Percentiles rank a stretch among this genome's conserved stretches.
Evolutionary conservation across 192 early-diverging fungal species (phyloP).

Genomic region (Kappamyces sp.): DNA sequence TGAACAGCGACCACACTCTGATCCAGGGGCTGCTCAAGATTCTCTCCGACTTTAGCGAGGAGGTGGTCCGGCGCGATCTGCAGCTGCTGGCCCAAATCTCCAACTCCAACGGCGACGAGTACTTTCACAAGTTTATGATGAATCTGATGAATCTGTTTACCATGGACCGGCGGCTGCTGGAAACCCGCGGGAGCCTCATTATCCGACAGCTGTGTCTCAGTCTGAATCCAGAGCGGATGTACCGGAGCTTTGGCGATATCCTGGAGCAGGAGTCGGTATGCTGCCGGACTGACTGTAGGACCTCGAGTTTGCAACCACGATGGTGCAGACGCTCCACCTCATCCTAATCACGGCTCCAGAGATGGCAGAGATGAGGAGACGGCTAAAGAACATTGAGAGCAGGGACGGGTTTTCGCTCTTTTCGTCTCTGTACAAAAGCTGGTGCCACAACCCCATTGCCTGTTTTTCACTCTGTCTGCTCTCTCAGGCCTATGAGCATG

Average conservation of each 20-base stretch:
- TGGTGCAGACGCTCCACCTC: constrained; percentile 97
- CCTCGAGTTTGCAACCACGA: constrained; percentile 89
- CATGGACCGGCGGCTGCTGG: constrained; percentile 78
- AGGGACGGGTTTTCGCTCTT: constrained; percentile 80
- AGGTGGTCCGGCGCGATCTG: constrained; percentile 86
- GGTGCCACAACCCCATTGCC: constrained; percentile 96
- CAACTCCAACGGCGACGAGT: constrained; percentile 71
- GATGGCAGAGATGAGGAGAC: constrained; percentile 68
- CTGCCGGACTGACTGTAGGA: constrained; percentile 39
- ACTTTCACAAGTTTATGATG: constrained; percentile 83
- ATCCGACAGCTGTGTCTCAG: constrained; percentile 88
- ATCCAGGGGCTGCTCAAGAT: constrained; percentile 85
- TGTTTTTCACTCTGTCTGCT: constrained; percentile 90
- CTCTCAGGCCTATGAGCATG: constrained; percentile 95
- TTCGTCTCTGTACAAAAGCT: constrained; percentile 77
- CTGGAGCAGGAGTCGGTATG: constrained; percentile 73
- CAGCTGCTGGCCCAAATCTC: constrained; percentile 95
- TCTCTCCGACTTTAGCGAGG: constrained; percentile 88
- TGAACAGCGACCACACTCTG: constrained; percentile 81
- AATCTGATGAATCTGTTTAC: constrained; percentile 86
- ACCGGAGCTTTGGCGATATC: constrained; percentile 78
- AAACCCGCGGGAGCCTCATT: constrained; percentile 84
- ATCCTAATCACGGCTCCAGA: constrained; percentile 95
- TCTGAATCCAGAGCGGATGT: constrained; percentile 87
- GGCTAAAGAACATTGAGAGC: constrained; percentile 72